These are phyloP conservation scores for Tremella mesenterica DNA, from an alignment of 768 basidiomycete species.

Conservation along the genomic window DNA sequence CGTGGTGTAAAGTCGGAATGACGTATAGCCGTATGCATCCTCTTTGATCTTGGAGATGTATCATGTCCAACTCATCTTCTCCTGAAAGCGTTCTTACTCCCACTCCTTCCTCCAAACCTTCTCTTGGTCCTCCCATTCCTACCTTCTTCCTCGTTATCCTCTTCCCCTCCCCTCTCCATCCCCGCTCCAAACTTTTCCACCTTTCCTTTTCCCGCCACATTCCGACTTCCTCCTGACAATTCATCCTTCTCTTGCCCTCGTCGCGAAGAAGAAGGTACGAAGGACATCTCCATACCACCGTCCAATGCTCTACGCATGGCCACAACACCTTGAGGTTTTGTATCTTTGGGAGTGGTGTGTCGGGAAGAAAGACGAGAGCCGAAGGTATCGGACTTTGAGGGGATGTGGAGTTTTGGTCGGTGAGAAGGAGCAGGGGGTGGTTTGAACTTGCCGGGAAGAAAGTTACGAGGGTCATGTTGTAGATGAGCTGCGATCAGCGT, in stretches of 20 bases:
- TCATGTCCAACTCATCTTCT: constrained; percentile 10
- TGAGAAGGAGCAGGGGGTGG: constrained; percentile 1
- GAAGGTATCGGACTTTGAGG: constrained; percentile 34
- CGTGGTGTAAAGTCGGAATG: too few relatives aligned
- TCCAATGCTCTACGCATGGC: constrained; percentile 46
- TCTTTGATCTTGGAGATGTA: too few relatives aligned
- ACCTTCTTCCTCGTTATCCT: constrained; percentile 50
- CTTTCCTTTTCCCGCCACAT: constrained; percentile 12
- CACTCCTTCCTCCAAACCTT: constrained; percentile 72
- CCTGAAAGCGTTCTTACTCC: constrained; percentile 64
- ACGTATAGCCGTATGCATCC: too few relatives aligned
- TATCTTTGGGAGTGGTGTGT: not conserved
- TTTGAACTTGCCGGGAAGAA: constrained; percentile 10
- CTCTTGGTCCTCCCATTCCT: constrained; percentile 69
- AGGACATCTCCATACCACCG: constrained; percentile 74
- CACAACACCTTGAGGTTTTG: constrained; percentile 20
- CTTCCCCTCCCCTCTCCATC: constrained; percentile 67
- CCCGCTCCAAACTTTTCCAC: constrained; percentile 78
- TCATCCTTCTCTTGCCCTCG: constrained; percentile 36
- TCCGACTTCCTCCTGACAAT: constrained; percentile 49
- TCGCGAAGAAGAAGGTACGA: constrained; percentile 53
- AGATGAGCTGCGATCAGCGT: constrained; percentile 20
- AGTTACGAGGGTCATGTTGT: constrained; percentile 39
- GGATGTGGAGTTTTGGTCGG: constrained; percentile 2
- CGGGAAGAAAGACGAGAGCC: constrained; percentile 30